A percentile compares a stretch with the other conserved stretches of the same genome.
Conservation (phyloP, 176 grass and related monocot genomes). For the Oryza coarctata region DNA sequence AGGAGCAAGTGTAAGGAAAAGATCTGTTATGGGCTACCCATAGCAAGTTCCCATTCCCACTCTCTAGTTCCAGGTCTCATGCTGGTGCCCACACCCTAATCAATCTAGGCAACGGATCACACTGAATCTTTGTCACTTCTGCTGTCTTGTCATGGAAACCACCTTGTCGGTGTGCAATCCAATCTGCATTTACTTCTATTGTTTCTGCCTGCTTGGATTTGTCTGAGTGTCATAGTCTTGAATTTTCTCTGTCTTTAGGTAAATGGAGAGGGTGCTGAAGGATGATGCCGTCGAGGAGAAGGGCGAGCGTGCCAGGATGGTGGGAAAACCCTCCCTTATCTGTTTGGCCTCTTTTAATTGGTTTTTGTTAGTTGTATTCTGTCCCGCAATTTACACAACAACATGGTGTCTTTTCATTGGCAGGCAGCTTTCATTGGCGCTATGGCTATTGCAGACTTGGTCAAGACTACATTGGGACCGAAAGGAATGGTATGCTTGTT, state of each 20-base stretch:
- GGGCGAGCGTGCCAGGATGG: constrained; percentile 53
- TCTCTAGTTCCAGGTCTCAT: too few species aligned
- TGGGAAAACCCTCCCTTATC: not conserved
- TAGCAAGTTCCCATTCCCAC: too few species aligned
- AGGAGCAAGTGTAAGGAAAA: too few species aligned
- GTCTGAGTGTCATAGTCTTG: not conserved
- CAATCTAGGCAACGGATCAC: too few species aligned
- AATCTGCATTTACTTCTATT: not conserved
- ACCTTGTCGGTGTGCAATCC: not conserved
- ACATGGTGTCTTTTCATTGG: not conserved
- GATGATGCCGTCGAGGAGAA: constrained; percentile 56
- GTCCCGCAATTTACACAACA: not conserved
- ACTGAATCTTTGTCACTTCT: too few species aligned
- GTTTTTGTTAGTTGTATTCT: not conserved
- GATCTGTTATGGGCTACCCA: too few species aligned
- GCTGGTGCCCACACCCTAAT: too few species aligned
- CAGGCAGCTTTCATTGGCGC: constrained; percentile 86
- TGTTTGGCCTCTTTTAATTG: not conserved
- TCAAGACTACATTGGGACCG: constrained; percentile 91
- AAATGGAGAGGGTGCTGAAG: constrained; percentile 43
- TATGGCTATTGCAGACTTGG: constrained; percentile 78
- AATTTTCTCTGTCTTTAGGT: not conserved
- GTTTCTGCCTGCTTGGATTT: not conserved
- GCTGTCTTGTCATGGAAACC: too few species aligned
- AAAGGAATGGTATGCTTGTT: constrained; percentile 80